Conservation (phyloP, 768 basidiomycete genomes). For the Tricholomella constricta region DNA sequence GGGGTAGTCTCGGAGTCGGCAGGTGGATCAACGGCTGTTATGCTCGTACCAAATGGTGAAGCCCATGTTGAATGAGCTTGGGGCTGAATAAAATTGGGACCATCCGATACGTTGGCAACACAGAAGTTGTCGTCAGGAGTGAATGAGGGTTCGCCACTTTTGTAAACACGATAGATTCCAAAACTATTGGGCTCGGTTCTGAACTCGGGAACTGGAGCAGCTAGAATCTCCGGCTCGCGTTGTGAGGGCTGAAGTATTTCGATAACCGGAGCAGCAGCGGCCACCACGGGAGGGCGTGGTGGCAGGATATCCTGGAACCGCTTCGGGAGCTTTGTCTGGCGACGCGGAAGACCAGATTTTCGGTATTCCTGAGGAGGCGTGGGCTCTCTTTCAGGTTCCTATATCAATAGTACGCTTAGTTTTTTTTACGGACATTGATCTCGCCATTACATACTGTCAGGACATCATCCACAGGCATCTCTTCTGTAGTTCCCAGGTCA, state of each 20-base stretch:
- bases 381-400: no score
- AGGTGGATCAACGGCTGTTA: no score
- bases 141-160: not conserved
- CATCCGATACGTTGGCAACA: not conserved
- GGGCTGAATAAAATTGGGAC: not conserved
- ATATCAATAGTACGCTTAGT: no score
- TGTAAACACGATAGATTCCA: slow-evolving; percentile 6
- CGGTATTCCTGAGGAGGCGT: no score
- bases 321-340: not conserved
- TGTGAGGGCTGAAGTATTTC: not conserved
- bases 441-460: no score
- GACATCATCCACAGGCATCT: no score
- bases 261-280: not conserved
- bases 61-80: no score
- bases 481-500: no score
- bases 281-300: slow-evolving; percentile 1
- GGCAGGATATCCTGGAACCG: not conserved
- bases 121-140: slow-evolving; percentile 8
- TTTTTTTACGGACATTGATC: no score
- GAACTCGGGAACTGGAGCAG: not conserved
- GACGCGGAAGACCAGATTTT: not conserved
- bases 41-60: no score
- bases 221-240: no score
- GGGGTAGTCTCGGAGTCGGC: not conserved
- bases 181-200: not conserved